These are phyloP conservation scores for Trametes sp. DNA, from an alignment of 1,284 basidiomycete genomes.

Conservation along the genomic window DNA sequence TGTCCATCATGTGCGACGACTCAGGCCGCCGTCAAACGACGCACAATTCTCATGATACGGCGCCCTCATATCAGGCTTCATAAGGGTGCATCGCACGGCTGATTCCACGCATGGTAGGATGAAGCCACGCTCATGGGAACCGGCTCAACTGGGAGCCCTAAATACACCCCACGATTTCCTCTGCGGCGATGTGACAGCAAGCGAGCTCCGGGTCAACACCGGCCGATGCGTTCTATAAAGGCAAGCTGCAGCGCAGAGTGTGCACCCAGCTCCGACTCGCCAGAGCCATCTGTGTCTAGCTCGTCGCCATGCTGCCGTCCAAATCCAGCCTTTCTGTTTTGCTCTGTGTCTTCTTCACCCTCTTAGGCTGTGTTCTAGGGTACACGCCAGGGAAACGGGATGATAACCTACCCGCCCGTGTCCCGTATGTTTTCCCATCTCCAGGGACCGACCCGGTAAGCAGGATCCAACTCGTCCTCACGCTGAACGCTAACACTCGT, in stretches of 20 bases:
- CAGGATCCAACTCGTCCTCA: no score
- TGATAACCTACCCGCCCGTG: slow-evolving; percentile 36
- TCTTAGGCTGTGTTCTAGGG: slow-evolving; percentile 5
- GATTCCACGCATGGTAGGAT: neutral
- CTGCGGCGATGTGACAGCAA: neutral
- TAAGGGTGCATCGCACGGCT: neutral
- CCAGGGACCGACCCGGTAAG: slow-evolving; percentile 35
- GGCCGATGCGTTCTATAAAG: neutral
- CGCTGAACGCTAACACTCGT: neutral
- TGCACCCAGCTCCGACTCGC: neutral
- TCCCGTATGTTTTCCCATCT: slow-evolving; percentile 38
- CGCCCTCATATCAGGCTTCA: neutral
- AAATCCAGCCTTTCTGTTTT: neutral
- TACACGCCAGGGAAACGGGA: slow-evolving; percentile 21
- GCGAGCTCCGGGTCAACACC: neutral
- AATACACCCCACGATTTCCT: neutral
- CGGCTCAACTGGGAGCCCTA: neutral
- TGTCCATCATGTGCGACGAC: no score
- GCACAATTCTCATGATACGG: neutral
- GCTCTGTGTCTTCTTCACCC: slow-evolving; percentile 1
- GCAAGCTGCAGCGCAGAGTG: neutral
- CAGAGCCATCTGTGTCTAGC: neutral
- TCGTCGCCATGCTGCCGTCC: neutral
- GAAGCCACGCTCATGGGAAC: slow-evolving; percentile 1
- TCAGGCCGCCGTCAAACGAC: neutral